Evolutionary conservation across 2,329 filamentous ascomycete species (phyloP), one percentile per base, ranked within the genome.

Genomic region (Ophiostoma fasciatum): DNA sequence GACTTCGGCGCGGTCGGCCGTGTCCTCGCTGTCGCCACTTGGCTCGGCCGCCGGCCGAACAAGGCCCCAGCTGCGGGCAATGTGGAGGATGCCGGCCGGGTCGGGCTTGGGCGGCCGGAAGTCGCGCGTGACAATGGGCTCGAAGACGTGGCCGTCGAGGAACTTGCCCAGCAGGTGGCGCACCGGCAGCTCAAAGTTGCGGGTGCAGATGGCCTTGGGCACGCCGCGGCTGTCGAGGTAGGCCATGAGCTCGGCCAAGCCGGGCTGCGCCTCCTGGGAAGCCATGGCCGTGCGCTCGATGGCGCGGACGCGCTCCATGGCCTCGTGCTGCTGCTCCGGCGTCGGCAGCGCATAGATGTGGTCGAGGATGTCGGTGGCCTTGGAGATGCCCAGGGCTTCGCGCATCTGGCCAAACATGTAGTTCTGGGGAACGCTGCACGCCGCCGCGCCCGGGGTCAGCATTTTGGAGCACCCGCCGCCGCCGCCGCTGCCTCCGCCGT

Each of bases 351-450:
- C 59, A 53, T 85, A 78, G 52, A 94, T 77, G 60, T 96, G 82
- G 42, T 85, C 78, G 28, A 98, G 76, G 52, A 98, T 96, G 58
- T 98, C 90, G 49, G 66, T 62, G 25, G 63, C 58, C 53, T 78
- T 79, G 43, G 72, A 55, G 47, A 96, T 94, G 33, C 63, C 66
- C 13, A 96, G 70, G 7, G 74, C 78, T 12, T 61, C 52, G 45
- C 78, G 78, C 88, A 98, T 96, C 51, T 92, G 70, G 15, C 60
- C 56, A 59, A 96, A 96, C 88, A 96, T 98, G 68, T 94, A 83
- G 48, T 81, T 90, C 58, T 96, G 88, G 0, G 88, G 88, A 39
- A 87, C 63, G 54, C 85, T 93, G 28, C 9, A 7, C 10, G 21
- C 10, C 21, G 10, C 6, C 21, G 21, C 6, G 21, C 6, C 6